phyloP scores from a whole-genome alignment of 495 filamentous ascomycete species.

The Penicillium coprophilum region DNA sequence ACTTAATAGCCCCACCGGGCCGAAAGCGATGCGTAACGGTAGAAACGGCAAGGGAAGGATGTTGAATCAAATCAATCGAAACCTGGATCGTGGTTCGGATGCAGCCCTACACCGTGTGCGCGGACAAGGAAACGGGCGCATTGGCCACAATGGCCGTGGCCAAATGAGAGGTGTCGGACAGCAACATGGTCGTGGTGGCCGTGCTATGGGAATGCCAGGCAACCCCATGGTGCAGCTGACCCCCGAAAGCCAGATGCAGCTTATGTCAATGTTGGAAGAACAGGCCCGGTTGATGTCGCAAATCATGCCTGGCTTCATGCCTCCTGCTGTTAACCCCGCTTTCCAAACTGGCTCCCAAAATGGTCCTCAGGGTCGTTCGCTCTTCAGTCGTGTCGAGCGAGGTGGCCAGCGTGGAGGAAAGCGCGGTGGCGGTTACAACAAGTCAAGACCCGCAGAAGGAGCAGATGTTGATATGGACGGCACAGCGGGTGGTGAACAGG shows the following conservation, averaged over 20 bases:
- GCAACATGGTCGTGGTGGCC: conserved; percentile 45
- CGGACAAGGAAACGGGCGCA: conserved; percentile 69
- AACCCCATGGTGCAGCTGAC: conserved; percentile 56
- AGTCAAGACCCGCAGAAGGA: conserved; percentile 23
- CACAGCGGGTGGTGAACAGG: conserved; percentile 40
- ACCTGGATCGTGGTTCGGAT: conserved; percentile 76
- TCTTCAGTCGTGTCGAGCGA: conserved; percentile 75
- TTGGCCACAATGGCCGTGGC: conserved; percentile 70
- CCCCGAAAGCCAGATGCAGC: conserved; percentile 71
- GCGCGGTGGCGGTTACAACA: conserved; percentile 24
- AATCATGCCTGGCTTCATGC: conserved; percentile 51
- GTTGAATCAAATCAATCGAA: conserved; percentile 81
- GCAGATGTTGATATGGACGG: conserved; percentile 47
- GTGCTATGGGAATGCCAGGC: conserved; percentile 52
- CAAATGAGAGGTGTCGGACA: conserved; percentile 70
- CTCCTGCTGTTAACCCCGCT: conserved; percentile 54
- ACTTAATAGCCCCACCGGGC: conserved; percentile 76
- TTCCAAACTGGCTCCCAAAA: conserved; percentile 52
- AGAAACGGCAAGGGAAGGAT: conserved; percentile 67
- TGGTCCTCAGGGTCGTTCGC: conserved; percentile 57
- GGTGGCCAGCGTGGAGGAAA: conserved; percentile 41
- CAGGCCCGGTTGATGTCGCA: conserved; percentile 84
- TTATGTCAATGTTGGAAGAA: conserved; percentile 84
- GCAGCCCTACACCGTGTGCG: conserved; percentile 78
- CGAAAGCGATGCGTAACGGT: conserved; percentile 88